Evolutionary conservation across 2,329 filamentous ascomycete species (phyloP).

Genomic region (Stachybotrys echinatus): DNA sequence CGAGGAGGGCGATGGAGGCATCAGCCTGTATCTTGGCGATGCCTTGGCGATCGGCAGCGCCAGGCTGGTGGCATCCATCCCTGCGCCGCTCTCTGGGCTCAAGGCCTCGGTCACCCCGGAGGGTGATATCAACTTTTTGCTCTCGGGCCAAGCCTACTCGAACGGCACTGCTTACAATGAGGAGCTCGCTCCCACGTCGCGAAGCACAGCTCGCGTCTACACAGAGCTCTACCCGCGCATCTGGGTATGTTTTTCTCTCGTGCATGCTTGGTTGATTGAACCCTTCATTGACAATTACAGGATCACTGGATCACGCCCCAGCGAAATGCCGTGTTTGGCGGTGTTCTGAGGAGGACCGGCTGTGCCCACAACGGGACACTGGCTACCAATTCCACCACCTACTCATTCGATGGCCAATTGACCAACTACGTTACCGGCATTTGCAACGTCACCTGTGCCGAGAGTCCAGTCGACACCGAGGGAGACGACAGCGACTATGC

Average conservation of each 20-base stretch:
- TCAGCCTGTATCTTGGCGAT: constrained; percentile 2
- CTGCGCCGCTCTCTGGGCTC: constrained; percentile 1
- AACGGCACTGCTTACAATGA: constrained; percentile 4
- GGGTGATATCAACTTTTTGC: constrained; percentile 3
- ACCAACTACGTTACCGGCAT: constrained; percentile 5
- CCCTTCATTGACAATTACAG: constrained; percentile 1
- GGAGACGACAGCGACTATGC: constrained; percentile 2
- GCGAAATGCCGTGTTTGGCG: constrained; percentile 3
- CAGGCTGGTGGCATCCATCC: constrained; percentile 1
- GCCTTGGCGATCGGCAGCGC: not conserved
- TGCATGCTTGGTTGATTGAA: not conserved
- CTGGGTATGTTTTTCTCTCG: constrained; percentile 1
- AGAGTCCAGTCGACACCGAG: constrained; percentile 3
- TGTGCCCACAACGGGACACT: not conserved
- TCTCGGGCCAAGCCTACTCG: constrained; percentile 1
- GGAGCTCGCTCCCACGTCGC: not conserved
- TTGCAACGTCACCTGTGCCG: constrained; percentile 2
- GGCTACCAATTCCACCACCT: not conserved
- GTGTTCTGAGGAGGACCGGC: not conserved
- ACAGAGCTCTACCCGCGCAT: not conserved
- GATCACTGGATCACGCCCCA: not conserved
- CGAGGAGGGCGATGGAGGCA: constrained; percentile 1
- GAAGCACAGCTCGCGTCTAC: constrained; percentile 1
- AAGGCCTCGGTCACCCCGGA: not conserved
- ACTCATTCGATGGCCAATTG: constrained; percentile 1